phyloP scores from a whole-genome alignment of 2,329 filamentous ascomycete species.

The Ophiostoma pallidulum region DNA sequence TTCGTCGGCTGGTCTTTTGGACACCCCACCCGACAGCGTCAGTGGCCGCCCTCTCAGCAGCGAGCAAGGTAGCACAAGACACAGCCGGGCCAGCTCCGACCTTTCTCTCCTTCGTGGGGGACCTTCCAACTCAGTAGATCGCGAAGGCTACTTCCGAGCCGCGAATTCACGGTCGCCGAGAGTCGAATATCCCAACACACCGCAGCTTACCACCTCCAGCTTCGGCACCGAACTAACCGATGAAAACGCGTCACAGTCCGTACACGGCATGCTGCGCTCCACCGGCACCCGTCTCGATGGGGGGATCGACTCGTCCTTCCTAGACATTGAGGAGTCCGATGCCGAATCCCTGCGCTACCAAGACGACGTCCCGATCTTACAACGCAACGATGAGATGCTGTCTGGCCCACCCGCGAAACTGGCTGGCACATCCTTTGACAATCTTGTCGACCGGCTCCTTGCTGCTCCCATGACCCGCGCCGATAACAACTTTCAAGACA shows the following conservation, averaged over 20 bases:
- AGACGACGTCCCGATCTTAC: slow-evolving; percentile 57
- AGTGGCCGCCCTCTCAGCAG: slow-evolving; percentile 47
- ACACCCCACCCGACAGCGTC: slow-evolving; percentile 41
- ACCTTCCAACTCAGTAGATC: slow-evolving; percentile 31
- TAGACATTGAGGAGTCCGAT: slow-evolving; percentile 63
- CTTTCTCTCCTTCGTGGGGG: slow-evolving; percentile 50
- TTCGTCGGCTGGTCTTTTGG: slow-evolving; percentile 54
- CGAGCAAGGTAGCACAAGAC: slow-evolving; percentile 46
- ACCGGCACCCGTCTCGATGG: slow-evolving; percentile 45
- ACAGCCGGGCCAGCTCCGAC: slow-evolving; percentile 64
- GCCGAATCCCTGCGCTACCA: slow-evolving; percentile 56
- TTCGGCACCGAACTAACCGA: slow-evolving; percentile 33
- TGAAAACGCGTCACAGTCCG: slow-evolving; percentile 35
- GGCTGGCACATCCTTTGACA: slow-evolving; percentile 51
- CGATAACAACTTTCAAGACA: slow-evolving; percentile 80
- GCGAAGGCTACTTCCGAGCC: slow-evolving; percentile 29
- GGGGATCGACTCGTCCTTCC: slow-evolving; percentile 42
- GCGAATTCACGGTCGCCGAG: slow-evolving; percentile 39
- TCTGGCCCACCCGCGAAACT: slow-evolving; percentile 44
- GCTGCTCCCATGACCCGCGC: slow-evolving; percentile 71
- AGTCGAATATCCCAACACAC: slow-evolving; percentile 32
- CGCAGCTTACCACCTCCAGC: slow-evolving; percentile 19
- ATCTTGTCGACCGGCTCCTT: slow-evolving; percentile 79
- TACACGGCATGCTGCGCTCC: slow-evolving; percentile 40
- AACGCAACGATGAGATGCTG: slow-evolving; percentile 55